Conservation (phyloP, 2,329 filamentous ascomycete species). For the Botrytis fragariae region DNA sequence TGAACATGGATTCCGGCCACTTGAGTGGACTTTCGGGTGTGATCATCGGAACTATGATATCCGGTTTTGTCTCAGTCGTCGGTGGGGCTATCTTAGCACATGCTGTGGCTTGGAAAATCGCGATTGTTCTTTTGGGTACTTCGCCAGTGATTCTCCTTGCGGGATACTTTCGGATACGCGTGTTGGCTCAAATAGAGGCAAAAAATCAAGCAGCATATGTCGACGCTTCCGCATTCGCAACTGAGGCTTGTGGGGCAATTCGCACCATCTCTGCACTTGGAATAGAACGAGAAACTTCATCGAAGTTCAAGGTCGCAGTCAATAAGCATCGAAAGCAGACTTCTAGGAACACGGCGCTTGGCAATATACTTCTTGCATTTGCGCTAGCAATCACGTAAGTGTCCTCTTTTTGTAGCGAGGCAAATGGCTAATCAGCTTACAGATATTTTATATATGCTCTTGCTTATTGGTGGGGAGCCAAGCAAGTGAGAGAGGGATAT, state of each 20-base stretch:
- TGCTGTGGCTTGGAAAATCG: slow-evolving; percentile 72
- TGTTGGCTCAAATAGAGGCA: slow-evolving; percentile 60
- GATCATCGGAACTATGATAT: slow-evolving; percentile 67
- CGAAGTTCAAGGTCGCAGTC: slow-evolving; percentile 52
- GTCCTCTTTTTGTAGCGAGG: not conserved
- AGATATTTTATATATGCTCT: slow-evolving; percentile 71
- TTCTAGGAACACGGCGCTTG: slow-evolving; percentile 48
- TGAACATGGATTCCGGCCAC: slow-evolving; percentile 63
- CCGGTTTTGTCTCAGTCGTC: slow-evolving; percentile 65
- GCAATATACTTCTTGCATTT: slow-evolving; percentile 60
- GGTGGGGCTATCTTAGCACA: slow-evolving; percentile 47
- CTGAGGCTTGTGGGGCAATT: slow-evolving; percentile 67
- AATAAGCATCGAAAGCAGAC: slow-evolving; percentile 53
- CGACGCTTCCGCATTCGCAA: slow-evolving; percentile 61
- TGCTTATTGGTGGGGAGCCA: slow-evolving; percentile 78
- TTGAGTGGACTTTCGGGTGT: slow-evolving; percentile 68
- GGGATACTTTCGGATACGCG: slow-evolving; percentile 65
- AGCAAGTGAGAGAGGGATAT: slow-evolving; percentile 60
- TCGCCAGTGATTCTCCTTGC: slow-evolving; percentile 68
- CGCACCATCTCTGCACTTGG: slow-evolving; percentile 59
- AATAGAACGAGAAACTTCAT: slow-evolving; percentile 51
- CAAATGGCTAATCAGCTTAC: slow-evolving; percentile 44
- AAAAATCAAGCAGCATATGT: slow-evolving; percentile 64
- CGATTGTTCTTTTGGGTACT: slow-evolving; percentile 66
- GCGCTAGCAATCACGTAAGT: slow-evolving; percentile 41